A percentile compares a stretch with the other conserved stretches of the same genome.
Conservation (phyloP, 2,329 filamentous ascomycete genomes). For the Colletotrichum zoysiae region DNA sequence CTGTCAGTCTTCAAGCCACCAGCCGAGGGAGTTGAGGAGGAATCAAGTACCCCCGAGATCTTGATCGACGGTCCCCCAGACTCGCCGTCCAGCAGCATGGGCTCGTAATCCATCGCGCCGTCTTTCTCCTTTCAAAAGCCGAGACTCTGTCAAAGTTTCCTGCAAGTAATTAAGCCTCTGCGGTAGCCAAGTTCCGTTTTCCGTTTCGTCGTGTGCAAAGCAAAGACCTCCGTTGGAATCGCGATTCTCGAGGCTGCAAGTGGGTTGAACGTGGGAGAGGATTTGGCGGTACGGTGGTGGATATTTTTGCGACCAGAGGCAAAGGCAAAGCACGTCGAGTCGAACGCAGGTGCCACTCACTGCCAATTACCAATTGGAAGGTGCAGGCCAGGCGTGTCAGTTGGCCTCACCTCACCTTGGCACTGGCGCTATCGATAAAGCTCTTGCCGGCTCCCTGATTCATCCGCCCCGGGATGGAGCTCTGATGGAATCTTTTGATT, state of each 20-base stretch:
- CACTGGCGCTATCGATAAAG: conserved; percentile 40
- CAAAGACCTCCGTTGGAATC: conserved; percentile 4
- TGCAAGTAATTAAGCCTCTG: not conserved
- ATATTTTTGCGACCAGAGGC: conserved; percentile 41
- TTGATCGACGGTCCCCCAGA: conserved; percentile 69
- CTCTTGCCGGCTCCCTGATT: conserved; percentile 29
- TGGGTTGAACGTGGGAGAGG: conserved; percentile 6
- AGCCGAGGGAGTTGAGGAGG: not conserved
- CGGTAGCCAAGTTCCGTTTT: not conserved
- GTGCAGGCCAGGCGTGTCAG: conserved; percentile 7
- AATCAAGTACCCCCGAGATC: conserved; percentile 65
- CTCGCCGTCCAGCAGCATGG: conserved; percentile 71
- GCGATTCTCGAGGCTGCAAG: not conserved
- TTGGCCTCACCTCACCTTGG: conserved; percentile 19
- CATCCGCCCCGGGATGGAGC: conserved; percentile 40
- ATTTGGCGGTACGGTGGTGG: conserved; percentile 6
- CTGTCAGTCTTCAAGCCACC: conserved; percentile 20
- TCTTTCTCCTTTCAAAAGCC: conserved; percentile 11
- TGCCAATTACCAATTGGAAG: conserved; percentile 35
- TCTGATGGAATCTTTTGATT: conserved; percentile 25
- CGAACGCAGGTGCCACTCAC: conserved; percentile 10
- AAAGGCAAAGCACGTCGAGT: conserved; percentile 12
- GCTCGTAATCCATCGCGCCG: conserved; percentile 68
- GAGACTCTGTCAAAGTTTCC: not conserved
- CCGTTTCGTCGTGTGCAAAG: not conserved